phyloP scores from a whole-genome alignment of 441 rosid species.

The Pelargonium fulgidum region DNA sequence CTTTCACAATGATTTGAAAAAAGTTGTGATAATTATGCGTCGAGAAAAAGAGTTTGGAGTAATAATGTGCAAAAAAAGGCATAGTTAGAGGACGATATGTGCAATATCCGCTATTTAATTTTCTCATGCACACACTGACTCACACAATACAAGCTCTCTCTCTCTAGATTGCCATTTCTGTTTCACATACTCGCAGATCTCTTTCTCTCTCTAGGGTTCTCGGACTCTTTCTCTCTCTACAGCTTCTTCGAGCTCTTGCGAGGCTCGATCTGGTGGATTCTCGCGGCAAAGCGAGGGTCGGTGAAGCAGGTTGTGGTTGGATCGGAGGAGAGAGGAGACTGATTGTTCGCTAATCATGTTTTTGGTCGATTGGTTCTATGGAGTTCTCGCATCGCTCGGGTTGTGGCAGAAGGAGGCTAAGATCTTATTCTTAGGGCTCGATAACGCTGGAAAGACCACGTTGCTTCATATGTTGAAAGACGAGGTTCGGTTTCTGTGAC shows the following conservation, averaged over 20 bases:
- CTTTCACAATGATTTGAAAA: too few species aligned
- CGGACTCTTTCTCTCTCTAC: neutral
- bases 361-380: constrained; percentile 3
- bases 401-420: constrained; percentile 8
- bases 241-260: neutral
- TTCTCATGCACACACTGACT: neutral
- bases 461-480: constrained; percentile 4
- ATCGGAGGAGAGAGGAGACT: neutral
- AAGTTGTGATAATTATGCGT: too few species aligned
- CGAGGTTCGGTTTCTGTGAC: neutral
- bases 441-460: neutral
- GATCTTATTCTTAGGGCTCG: constrained; percentile 4
- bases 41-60: too few species aligned
- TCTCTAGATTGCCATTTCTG: neutral
- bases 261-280: constrained; percentile 7
- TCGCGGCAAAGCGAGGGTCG: neutral
- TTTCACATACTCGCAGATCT: neutral
- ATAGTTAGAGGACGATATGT: too few species aligned
- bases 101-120: neutral
- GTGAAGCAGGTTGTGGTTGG: neutral
- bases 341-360: neutral
- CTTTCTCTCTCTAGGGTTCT: neutral
- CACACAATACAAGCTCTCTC: neutral
- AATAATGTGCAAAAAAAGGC: too few species aligned
- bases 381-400: neutral